These are phyloP conservation scores for Oryza rufipogon DNA, from an alignment of 176 grass and related monocot species.

Conservation along the genomic window DNA sequence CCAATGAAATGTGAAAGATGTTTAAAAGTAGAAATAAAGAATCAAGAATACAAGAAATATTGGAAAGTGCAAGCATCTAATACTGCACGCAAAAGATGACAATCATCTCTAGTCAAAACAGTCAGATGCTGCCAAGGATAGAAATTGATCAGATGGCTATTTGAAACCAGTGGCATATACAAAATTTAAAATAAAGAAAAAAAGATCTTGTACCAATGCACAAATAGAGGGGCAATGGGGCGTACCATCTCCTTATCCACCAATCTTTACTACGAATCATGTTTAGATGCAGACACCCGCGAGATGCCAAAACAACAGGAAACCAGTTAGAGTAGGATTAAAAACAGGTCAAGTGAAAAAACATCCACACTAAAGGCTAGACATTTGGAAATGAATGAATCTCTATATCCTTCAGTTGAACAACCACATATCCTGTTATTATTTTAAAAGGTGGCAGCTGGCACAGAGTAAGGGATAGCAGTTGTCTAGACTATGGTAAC, in stretches of 20 bases:
- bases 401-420: constrained; percentile 9
- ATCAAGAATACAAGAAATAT: constrained; percentile 17
- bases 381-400: background rate
- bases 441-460: background rate
- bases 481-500: background rate
- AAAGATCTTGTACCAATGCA: background rate
- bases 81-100: constrained; percentile 12
- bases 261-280: constrained; percentile 76
- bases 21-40: constrained; percentile 7
- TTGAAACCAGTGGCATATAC: constrained; percentile 11
- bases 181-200: background rate
- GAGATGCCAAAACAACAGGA: constrained; percentile 38
- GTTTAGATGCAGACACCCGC: constrained; percentile 39
- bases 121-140: background rate
- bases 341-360: constrained; percentile 20
- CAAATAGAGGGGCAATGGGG: constrained; percentile 29
- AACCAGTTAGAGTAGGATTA: constrained; percentile 39
- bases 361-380: constrained; percentile 33
- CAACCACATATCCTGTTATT: background rate
- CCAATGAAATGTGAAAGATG: background rate
- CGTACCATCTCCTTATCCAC: constrained; percentile 87
- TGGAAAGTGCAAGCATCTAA: background rate
- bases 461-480: background rate
- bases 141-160: constrained; percentile 8
- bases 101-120: constrained; percentile 19